A percentile compares a stretch with the other conserved stretches of the same genome.
Conservation (phyloP, 176 grass and related monocot species). For the Oryza brachyantha region DNA sequence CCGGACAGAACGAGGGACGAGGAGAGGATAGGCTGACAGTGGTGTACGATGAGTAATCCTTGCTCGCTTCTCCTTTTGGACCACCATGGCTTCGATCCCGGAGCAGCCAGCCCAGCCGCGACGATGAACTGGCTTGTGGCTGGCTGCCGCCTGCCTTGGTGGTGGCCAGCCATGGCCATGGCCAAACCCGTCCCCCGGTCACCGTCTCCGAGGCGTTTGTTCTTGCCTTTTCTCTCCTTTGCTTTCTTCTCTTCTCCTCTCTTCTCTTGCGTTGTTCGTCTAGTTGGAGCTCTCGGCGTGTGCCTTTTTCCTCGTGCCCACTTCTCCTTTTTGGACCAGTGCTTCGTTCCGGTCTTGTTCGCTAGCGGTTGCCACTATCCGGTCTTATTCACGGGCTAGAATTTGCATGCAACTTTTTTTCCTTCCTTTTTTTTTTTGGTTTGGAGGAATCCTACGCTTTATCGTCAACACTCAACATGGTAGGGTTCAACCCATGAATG, state of each 20-base stretch:
- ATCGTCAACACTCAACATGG: too few relatives aligned
- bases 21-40: too few relatives aligned
- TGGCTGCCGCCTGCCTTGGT: too few relatives aligned
- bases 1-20: background rate
- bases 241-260: background rate
- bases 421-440: background rate
- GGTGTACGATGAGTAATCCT: too few relatives aligned
- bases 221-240: background rate
- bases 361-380: background rate
- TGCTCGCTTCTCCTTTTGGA: too few relatives aligned
- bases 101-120: conserved; percentile 14
- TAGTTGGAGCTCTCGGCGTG: background rate
- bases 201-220: background rate
- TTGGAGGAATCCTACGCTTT: too few relatives aligned
- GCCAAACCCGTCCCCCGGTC: background rate
- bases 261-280: background rate
- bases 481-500: too few relatives aligned
- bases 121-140: background rate
- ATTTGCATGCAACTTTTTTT: background rate
- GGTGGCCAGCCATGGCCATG: background rate
- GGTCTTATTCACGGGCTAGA: background rate
- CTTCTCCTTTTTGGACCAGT: conserved; percentile 16
- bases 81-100: conserved; percentile 40
- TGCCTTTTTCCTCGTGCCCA: conserved; percentile 19
- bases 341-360: background rate